Conservation (phyloP, 129 eudicot species). For the Saposhnikovia divaricata region DNA sequence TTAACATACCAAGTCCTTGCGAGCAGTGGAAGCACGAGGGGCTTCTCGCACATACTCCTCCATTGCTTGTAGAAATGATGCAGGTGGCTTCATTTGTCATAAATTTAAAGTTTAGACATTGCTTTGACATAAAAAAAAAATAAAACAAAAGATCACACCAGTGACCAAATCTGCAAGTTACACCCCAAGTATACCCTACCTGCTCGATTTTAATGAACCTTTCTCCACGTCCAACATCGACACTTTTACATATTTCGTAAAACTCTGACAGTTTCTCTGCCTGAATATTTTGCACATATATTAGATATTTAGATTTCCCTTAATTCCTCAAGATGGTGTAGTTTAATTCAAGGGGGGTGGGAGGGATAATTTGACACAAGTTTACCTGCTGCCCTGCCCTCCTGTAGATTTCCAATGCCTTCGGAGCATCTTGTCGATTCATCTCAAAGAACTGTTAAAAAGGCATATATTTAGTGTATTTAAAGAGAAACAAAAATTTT, state of each 20-base stretch:
- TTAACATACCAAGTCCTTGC: constrained; percentile 49
- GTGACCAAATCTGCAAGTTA: neutral
- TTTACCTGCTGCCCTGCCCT: constrained; percentile 82
- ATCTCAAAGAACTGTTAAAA: constrained; percentile 81
- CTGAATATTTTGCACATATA: constrained; percentile 18
- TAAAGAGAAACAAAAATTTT: neutral
- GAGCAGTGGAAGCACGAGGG: constrained; percentile 60
- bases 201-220: constrained; percentile 67
- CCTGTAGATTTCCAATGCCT: constrained; percentile 67
- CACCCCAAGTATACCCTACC: constrained; percentile 23
- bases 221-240: constrained; percentile 69
- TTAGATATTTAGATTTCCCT: too few species aligned
- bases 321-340: too few species aligned
- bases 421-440: constrained; percentile 67
- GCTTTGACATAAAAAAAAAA: neutral
- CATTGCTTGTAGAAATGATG: constrained; percentile 89
- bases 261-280: constrained; percentile 75
- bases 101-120: constrained; percentile 13
- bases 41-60: constrained; percentile 78
- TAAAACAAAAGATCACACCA: neutral
- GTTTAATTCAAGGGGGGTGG: too few species aligned
- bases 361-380: neutral
- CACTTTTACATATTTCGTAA: constrained; percentile 65
- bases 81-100: constrained; percentile 54
- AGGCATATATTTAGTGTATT: neutral